phyloP scores from a whole-genome alignment of 495 filamentous ascomycete species.

The Penicillium verhagenii region DNA sequence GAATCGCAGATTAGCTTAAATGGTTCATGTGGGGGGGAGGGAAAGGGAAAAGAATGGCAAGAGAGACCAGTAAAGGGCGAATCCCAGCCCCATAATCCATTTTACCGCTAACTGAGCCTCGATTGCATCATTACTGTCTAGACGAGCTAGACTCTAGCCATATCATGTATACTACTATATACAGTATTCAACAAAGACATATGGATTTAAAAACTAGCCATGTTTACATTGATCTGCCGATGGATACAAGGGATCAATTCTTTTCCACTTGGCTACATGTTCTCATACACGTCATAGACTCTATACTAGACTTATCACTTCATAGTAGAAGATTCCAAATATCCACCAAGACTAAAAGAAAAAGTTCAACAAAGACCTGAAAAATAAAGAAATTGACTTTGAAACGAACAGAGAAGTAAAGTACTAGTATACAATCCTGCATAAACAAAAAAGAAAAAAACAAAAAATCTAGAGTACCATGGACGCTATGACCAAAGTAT shows the following conservation, averaged over 20 bases:
- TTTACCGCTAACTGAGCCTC: conserved; percentile 14
- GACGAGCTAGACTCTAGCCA: no score
- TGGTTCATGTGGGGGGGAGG: background rate
- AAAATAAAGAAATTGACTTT: background rate
- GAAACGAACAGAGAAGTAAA: no score
- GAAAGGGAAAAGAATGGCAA: background rate
- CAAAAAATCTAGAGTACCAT: background rate
- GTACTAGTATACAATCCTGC: no score
- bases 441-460: no score
- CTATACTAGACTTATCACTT: background rate
- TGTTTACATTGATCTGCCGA: background rate
- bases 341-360: background rate
- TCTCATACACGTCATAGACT: background rate
- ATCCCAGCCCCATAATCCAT: conserved; percentile 14
- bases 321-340: no score
- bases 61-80: conserved; percentile 5
- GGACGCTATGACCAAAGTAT: background rate
- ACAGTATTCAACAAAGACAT: background rate
- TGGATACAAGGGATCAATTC: no score
- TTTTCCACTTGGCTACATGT: background rate
- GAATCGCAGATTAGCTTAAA: conserved; percentile 3
- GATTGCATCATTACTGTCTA: conserved; percentile 19
- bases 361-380: background rate
- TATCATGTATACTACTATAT: no score
- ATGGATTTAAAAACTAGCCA: background rate